These are phyloP conservation scores for Hydnum rufescens DNA, from an alignment of 768 basidiomycete species.

Conservation along the genomic window DNA sequence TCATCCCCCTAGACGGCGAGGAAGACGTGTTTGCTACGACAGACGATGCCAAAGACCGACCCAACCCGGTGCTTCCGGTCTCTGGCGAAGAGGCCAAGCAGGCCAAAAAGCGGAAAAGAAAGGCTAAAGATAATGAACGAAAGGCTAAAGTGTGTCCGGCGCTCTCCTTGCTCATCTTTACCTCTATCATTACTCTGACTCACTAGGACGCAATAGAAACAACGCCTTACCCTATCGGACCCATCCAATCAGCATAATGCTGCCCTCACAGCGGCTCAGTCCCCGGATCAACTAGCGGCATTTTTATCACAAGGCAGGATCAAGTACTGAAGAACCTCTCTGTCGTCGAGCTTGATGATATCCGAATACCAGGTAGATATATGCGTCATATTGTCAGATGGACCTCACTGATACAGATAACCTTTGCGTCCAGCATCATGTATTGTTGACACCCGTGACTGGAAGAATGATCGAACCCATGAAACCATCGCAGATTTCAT, in stretches of 20 bases:
- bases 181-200: background rate
- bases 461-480: slow-evolving; percentile 51
- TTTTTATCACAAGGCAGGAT: slow-evolving; percentile 47
- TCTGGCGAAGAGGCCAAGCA: slow-evolving; percentile 12
- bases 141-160: slow-evolving; percentile 36
- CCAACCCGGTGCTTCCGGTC: too few relatives aligned
- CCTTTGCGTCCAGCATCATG: slow-evolving; percentile 2
- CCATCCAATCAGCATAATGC: slow-evolving; percentile 17
- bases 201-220: slow-evolving; percentile 27
- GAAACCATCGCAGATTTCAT: slow-evolving; percentile 61
- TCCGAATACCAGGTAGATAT: slow-evolving; percentile 47
- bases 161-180: background rate
- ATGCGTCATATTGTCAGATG: background rate
- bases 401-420: background rate
- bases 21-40: slow-evolving; percentile 20
- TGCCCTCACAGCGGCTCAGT: slow-evolving; percentile 33
- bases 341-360: slow-evolving; percentile 59
- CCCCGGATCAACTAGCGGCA: slow-evolving; percentile 36
- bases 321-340: slow-evolving; percentile 52
- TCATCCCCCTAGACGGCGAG: slow-evolving; percentile 10
- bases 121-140: slow-evolving; percentile 53
- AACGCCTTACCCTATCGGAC: slow-evolving; percentile 31
- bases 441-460: slow-evolving; percentile 59
- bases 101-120: slow-evolving; percentile 51
- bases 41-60: slow-evolving; percentile 23